These are phyloP conservation scores for Boletales sp. DNA, from an alignment of 768 basidiomycete genomes.

Conservation along the genomic window DNA sequence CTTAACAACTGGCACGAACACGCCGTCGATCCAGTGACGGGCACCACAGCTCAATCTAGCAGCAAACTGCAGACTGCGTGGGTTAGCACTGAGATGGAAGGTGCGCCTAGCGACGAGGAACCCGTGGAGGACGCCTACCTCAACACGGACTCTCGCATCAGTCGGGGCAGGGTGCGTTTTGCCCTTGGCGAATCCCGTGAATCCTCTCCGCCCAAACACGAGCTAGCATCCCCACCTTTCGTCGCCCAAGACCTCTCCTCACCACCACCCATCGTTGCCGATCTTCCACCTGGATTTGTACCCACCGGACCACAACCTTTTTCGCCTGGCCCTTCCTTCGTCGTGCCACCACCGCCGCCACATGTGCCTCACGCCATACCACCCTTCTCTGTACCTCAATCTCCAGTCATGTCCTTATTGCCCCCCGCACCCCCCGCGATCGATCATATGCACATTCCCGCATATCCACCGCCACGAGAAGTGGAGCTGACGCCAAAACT, in stretches of 20 bases:
- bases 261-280: conserved; percentile 14
- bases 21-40: conserved; percentile 28
- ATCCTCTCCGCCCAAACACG: conserved; percentile 10
- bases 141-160: not conserved
- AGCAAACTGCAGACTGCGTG: conserved; percentile 28
- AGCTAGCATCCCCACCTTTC: conserved; percentile 12
- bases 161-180: conserved; percentile 14
- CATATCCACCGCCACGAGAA: conserved; percentile 21
- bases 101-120: conserved; percentile 25
- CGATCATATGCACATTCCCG: conserved; percentile 9
- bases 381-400: conserved; percentile 13
- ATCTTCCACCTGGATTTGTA: conserved; percentile 29
- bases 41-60: conserved; percentile 15
- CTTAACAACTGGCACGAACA: conserved; percentile 28
- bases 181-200: conserved; percentile 13
- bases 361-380: conserved; percentile 6
- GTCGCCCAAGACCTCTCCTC: conserved; percentile 8
- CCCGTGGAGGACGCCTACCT: conserved; percentile 17
- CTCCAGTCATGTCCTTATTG: conserved; percentile 17
- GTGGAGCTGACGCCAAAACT: conserved; percentile 58
- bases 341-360: conserved; percentile 19
- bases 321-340: conserved; percentile 9
- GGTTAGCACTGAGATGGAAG: conserved; percentile 46
- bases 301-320: conserved; percentile 21
- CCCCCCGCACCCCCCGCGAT: conserved; percentile 2